Base-by-base conservation (phyloP, 2,329 filamentous ascomycete genomes). In the Stachybotrys chlorohalonatus region DNA sequence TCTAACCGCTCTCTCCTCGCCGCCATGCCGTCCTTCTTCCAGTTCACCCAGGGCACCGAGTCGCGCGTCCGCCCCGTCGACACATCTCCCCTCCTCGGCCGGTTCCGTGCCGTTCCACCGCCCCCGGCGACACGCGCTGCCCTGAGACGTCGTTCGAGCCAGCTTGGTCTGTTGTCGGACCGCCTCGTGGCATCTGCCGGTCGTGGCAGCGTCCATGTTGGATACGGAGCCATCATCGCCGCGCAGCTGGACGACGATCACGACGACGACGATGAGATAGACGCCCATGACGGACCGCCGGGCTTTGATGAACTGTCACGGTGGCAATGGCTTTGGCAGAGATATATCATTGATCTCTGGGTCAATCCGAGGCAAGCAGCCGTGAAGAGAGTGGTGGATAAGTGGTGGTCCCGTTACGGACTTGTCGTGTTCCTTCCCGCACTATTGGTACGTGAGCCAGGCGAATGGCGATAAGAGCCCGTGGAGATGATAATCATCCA, bases 31-130 rank as follows among this genome's bases (percentile, higher is more conserved):
- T 75, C 78, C 64, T 84, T 86, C 75, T 86, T 87, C 71, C 76
- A 79, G 66, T 87, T 87, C 70, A 83, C 83, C 58, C 83, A 83
- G 64, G 84, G 83, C 67, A 77, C 73, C 63, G 84, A 86, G 70
- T 78, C 81, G 58, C 77, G 74, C 62, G 71, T 74, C 57, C 75
- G 75, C 52, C 75, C 75, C 55, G 73, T 73, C 61, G 79, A 85
- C 63, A 72, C 80, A 47, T 81, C 83, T 16, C 82, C 84, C 30
- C 70, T 86, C 8, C 78, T 86, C 2, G 84, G 84, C 58, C 81
- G 84, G 46, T 87, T 84, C 69, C 81, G 83, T 57, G 84, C 83
- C 56, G 81, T 86, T 16, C 81, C 81, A 7, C 71, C 74, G 31
- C 70, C 70, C 30, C 67, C 64, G 8, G 70, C 74, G 31, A 70